Base-by-base conservation (phyloP, 2,329 filamentous ascomycete species). In the Bisporella sp. region DNA sequence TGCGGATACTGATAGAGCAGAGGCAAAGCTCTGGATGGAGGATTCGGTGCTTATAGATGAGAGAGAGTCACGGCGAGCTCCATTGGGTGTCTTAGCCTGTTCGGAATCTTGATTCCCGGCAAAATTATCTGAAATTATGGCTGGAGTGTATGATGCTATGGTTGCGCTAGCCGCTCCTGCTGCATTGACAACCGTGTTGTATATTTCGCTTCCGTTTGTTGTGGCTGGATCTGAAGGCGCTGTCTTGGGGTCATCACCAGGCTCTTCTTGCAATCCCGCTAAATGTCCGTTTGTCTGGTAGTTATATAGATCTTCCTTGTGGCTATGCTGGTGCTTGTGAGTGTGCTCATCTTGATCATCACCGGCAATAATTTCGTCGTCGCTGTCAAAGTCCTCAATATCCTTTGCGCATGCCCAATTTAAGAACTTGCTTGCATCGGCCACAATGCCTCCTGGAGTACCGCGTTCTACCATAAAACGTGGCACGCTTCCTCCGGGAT, bases 381-480 rank as follows among this genome's bases (percentile, higher is more conserved):
- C 62, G 45, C 56, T 57, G 5, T 61, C 55, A 11, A 64, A 51
- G 11, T 62, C 64, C 9, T 59, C 56, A 6, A 64, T 57, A 30
- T 61, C 58, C 45, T 60, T 65, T 32, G 72, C 69, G 55, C 75
- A 77, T 4, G 82, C 84, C 84, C 84, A 87, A 51, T 86, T 73
- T 8, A 88, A 64, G 57, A 87, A 87, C 66, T 87, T 87, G 54
- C 73, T 72, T 0, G 83, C 79, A 65, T 87, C 84, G 7, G 70
- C 67, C 13, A 83, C 75, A 56, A 87, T 86, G 42, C 81, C 81
- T 29, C 71, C 73, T 1, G 84, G 84, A 0, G 84, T 87, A 28
- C 81, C 82, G 59, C 84, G 73, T 59, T 87, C 84, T 28, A 87
- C 81, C 76, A 88, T 80, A 68, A 85, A 88, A 31, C 81, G 74